Evolutionary conservation across 2,329 filamentous ascomycete genomes (phyloP).

Genomic region (Penicillium freii): DNA sequence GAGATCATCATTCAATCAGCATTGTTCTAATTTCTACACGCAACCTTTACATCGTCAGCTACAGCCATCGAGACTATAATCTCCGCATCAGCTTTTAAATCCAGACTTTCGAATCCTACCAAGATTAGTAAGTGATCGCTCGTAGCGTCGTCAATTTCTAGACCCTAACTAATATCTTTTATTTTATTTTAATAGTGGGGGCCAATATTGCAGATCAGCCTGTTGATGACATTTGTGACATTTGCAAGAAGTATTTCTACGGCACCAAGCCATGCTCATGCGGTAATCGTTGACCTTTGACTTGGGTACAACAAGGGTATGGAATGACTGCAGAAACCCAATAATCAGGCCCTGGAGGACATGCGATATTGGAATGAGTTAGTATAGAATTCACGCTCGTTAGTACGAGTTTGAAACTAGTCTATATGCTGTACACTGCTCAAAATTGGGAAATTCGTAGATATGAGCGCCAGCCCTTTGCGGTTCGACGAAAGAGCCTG

Average conservation of each 20-base stretch:
- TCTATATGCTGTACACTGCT: not conserved
- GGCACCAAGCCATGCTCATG: not conserved
- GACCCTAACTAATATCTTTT: not conserved
- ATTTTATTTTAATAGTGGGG: not conserved
- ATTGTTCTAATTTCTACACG: not conserved
- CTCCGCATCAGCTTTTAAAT: not conserved
- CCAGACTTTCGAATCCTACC: not conserved
- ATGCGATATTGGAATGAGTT: not conserved
- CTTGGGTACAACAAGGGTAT: not conserved
- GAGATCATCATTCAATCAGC: not conserved
- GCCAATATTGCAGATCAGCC: not conserved
- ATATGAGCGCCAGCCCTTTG: not conserved
- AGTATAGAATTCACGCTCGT: not conserved
- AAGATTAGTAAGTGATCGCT: not conserved
- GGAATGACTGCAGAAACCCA: not conserved
- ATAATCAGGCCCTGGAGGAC: not conserved
- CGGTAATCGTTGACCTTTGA: not conserved
- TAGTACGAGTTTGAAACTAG: not conserved
- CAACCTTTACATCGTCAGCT: rapidly evolving
- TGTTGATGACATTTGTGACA: not conserved
- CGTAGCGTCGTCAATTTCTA: not conserved
- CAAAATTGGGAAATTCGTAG: not conserved
- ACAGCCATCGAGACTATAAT: not conserved
- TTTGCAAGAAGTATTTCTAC: not conserved
- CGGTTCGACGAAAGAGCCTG: too few species aligned